These are phyloP conservation scores for Teunomyces kruisii DNA, from an alignment of 805 yeast genomes.

Conservation along the genomic window DNA sequence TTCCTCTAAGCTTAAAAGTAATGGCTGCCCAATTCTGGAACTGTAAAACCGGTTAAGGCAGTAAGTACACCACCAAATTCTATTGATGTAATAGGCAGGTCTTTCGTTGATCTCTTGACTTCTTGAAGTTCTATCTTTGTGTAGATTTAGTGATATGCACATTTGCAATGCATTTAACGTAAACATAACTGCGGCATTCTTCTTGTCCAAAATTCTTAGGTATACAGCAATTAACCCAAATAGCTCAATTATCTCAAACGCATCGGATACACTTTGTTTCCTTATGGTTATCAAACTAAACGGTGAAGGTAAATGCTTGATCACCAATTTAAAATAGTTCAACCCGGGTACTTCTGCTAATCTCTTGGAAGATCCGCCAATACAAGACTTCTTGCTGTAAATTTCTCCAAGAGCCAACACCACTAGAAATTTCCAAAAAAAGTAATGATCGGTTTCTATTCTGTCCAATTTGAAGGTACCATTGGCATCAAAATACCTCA, in stretches of 20 bases:
- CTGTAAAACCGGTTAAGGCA: conserved; percentile 26
- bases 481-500: conserved; percentile 12
- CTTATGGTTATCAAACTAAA: conserved; percentile 15
- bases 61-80: conserved; percentile 26
- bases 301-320: conserved; percentile 19
- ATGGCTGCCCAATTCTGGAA: conserved; percentile 26
- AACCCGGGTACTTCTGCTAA: conserved; percentile 19
- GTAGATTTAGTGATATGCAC: conserved; percentile 26
- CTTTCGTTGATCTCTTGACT: conserved; percentile 8
- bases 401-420: conserved; percentile 23
- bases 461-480: conserved; percentile 7
- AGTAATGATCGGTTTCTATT: conserved; percentile 10
- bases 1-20: conserved; percentile 18
- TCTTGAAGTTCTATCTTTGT: conserved; percentile 15
- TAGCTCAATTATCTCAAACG: conserved; percentile 23
- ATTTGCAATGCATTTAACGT: conserved; percentile 25
- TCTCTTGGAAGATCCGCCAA: conserved; percentile 3
- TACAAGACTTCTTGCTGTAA: conserved; percentile 13
- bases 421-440: conserved; percentile 20
- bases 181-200: conserved; percentile 23
- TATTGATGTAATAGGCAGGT: conserved; percentile 3
- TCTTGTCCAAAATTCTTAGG: conserved; percentile 25
- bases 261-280: conserved; percentile 9
- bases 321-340: conserved; percentile 18
- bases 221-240: conserved; percentile 24